These are phyloP conservation scores for Monosporascus sp. DNA, from an alignment of 2,329 filamentous ascomycete genomes.

Conservation along the genomic window DNA sequence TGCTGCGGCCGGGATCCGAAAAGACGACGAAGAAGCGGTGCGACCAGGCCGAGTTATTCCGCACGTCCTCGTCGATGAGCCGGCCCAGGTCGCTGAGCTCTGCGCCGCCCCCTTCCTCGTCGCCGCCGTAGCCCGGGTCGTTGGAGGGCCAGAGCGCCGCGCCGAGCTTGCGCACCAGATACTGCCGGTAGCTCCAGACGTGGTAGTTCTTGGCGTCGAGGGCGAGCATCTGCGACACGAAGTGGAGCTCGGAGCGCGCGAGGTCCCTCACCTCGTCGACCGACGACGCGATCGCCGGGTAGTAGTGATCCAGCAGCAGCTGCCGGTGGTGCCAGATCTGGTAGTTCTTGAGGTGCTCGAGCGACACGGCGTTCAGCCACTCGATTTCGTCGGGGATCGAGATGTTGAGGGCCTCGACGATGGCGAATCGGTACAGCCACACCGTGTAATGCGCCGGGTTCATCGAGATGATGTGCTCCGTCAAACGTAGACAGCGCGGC, in stretches of 20 bases:
- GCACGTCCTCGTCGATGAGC: slow-evolving; percentile 73
- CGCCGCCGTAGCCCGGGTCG: slow-evolving; percentile 36
- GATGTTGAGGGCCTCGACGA: slow-evolving; percentile 61
- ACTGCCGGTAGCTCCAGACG: slow-evolving; percentile 92
- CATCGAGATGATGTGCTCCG: slow-evolving; percentile 82
- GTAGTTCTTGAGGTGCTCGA: slow-evolving; percentile 92
- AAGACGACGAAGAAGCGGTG: slow-evolving; percentile 95
- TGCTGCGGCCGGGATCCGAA: slow-evolving; percentile 49
- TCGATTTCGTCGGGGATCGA: slow-evolving; percentile 66
- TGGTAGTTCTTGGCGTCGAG: slow-evolving; percentile 97
- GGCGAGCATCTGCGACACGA: slow-evolving; percentile 74
- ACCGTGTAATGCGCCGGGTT: slow-evolving; percentile 98
- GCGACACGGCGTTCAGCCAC: slow-evolving; percentile 81
- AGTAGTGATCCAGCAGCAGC: slow-evolving; percentile 56
- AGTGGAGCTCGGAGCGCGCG: slow-evolving; percentile 63
- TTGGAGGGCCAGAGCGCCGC: slow-evolving; percentile 52
- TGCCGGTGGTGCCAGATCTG: slow-evolving; percentile 87
- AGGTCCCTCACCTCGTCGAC: slow-evolving; percentile 51
- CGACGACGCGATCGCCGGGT: slow-evolving; percentile 55
- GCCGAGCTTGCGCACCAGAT: slow-evolving; percentile 58
- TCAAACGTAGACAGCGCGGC: slow-evolving; percentile 71
- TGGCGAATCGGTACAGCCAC: slow-evolving; percentile 89
- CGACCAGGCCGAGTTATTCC: slow-evolving; percentile 97
- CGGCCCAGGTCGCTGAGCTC: slow-evolving; percentile 68
- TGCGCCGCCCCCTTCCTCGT: slow-evolving; percentile 28